Conservation (phyloP, 1,139 yeast species). For the Saccharomyces uvarum region DNA sequence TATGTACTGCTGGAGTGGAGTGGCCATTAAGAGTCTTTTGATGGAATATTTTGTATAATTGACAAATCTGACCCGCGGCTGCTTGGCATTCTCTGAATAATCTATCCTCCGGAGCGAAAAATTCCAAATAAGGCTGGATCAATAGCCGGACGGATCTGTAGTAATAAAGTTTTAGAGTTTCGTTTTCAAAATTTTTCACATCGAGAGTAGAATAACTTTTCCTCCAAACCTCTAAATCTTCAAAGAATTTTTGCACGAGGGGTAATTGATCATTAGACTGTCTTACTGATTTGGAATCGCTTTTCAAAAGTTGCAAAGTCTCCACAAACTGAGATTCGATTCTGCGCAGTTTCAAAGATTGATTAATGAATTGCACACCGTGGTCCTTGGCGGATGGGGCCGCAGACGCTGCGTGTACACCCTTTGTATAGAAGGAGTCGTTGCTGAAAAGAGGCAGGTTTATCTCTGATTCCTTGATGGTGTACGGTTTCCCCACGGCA, state of each 20-base stretch:
- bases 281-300: slow-evolving; percentile 14
- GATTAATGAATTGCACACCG: slow-evolving; percentile 44
- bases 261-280: slow-evolving; percentile 33
- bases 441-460: slow-evolving; percentile 41
- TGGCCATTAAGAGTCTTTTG: slow-evolving; percentile 51
- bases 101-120: slow-evolving; percentile 49
- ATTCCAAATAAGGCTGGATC: slow-evolving; percentile 51
- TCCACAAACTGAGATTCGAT: slow-evolving; percentile 51
- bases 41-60: slow-evolving; percentile 49
- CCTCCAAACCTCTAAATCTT: slow-evolving; percentile 46
- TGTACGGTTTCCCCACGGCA: slow-evolving; percentile 48
- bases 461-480: slow-evolving; percentile 40
- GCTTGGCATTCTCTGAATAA: slow-evolving; percentile 54
- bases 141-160: slow-evolving; percentile 48
- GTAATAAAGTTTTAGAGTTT: slow-evolving; percentile 46
- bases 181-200: slow-evolving; percentile 41
- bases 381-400: slow-evolving; percentile 8
- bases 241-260: slow-evolving; percentile 39
- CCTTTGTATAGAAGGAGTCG: slow-evolving; percentile 21
- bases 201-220: slow-evolving; percentile 35
- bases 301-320: slow-evolving; percentile 35
- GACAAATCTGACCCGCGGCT: slow-evolving; percentile 58
- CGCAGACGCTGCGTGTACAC: slow-evolving; percentile 3
- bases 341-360: slow-evolving; percentile 44
- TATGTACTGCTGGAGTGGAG: slow-evolving; percentile 54